Evolutionary conservation across 345 rosid species (phyloP).

Genomic region (Trapa bicornis): DNA sequence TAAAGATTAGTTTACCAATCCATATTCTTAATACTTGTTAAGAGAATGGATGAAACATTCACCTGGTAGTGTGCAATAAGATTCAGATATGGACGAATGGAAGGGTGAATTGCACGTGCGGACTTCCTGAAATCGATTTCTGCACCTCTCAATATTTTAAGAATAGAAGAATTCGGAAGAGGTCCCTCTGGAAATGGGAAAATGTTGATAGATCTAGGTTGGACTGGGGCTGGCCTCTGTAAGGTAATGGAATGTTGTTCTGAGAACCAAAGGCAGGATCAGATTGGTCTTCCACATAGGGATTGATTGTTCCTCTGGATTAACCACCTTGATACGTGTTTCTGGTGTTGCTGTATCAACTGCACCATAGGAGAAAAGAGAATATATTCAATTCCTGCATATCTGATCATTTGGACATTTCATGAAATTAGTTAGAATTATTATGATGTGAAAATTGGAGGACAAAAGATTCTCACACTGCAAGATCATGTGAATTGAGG

Average conservation of each 20-base stretch:
- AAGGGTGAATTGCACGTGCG: conserved; percentile 45
- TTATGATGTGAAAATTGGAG: neutral
- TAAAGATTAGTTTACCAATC: neutral
- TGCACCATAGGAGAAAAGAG: conserved; percentile 52
- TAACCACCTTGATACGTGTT: conserved; percentile 71
- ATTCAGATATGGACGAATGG: conserved; percentile 93
- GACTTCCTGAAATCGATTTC: conserved; percentile 81
- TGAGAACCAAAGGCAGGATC: conserved; percentile 62
- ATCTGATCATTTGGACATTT: neutral
- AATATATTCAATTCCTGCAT: neutral
- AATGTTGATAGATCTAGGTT: conserved; percentile 69
- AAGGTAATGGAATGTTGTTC: conserved; percentile 74
- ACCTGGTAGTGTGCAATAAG: conserved; percentile 98
- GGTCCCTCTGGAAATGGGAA: conserved; percentile 92
- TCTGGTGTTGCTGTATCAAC: conserved; percentile 74
- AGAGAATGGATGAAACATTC: neutral
- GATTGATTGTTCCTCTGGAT: conserved; percentile 75
- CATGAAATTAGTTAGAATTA: neutral
- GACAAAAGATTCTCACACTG: neutral
- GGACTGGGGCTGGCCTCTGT: conserved; percentile 94
- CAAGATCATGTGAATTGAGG: neutral
- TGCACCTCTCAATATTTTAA: conserved; percentile 80
- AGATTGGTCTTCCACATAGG: conserved; percentile 84
- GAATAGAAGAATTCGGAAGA: conserved; percentile 60
- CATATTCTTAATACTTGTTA: neutral